Percentiles rank a stretch among this genome's conserved stretches.
These are phyloP conservation scores for Dryas alaskensis DNA, from an alignment of 306 rosid genomes.

Conservation along the genomic window DNA sequence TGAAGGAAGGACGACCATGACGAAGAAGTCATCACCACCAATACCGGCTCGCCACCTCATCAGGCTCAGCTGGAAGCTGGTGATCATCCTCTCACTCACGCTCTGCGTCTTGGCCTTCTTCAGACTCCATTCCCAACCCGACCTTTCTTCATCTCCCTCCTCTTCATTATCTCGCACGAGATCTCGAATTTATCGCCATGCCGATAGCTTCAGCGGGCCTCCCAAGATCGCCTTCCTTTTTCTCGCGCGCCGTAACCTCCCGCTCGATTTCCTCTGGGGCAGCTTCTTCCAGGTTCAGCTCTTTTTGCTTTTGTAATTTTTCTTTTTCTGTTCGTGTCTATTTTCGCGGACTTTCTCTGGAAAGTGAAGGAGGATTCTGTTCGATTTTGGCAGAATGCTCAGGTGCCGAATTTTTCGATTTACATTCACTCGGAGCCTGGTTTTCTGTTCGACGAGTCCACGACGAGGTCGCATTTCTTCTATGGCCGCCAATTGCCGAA, in stretches of 20 bases:
- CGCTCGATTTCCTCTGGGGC: constrained; percentile 94
- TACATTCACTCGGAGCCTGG: constrained; percentile 48
- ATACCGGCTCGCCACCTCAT: constrained; percentile 47
- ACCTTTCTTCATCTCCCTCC: constrained; percentile 17
- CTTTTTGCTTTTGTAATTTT: not conserved
- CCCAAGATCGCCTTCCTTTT: constrained; percentile 87
- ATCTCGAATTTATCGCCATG: constrained; percentile 34
- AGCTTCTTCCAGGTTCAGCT: constrained; percentile 68
- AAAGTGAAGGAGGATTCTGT: constrained; percentile 25
- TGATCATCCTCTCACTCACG: constrained; percentile 42
- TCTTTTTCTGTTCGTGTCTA: not conserved
- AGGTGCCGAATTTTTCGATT: constrained; percentile 27
- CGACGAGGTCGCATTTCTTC: constrained; percentile 38
- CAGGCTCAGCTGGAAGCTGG: constrained; percentile 50
- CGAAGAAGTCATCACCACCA: constrained; percentile 35
- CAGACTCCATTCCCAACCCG: constrained; percentile 45
- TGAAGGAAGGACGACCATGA: constrained; percentile 33
- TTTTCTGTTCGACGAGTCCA: constrained; percentile 43
- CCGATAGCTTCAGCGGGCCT: constrained; percentile 38
- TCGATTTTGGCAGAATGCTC: constrained; percentile 29
- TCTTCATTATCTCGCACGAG: constrained; percentile 27
- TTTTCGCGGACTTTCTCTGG: constrained; percentile 14
- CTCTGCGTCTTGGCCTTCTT: constrained; percentile 56
- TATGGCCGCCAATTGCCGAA: constrained; percentile 40
- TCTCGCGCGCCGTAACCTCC: constrained; percentile 72